Percentiles rank a stretch among this genome's conserved stretches.
Conservation (phyloP, 805 yeast genomes). For the Scheffersomyces coipomensis region DNA sequence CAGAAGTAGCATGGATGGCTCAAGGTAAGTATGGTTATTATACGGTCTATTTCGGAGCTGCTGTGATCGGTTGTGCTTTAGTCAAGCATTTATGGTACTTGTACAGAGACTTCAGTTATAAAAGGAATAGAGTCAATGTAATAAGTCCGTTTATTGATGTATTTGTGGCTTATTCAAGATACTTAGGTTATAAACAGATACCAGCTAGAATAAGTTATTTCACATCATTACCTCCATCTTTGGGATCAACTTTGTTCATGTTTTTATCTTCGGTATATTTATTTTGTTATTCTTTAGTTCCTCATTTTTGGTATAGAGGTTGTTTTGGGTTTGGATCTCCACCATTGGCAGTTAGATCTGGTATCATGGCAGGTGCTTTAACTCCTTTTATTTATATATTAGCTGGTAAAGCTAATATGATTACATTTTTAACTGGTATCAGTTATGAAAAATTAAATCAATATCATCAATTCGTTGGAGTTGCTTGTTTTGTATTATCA, state of each 20-base stretch:
- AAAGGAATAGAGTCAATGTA: slow-evolving; percentile 7
- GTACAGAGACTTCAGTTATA: slow-evolving; percentile 20
- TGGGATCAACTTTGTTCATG: slow-evolving; percentile 38
- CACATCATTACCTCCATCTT: slow-evolving; percentile 33
- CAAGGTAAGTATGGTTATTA: slow-evolving; percentile 34
- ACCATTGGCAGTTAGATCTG: slow-evolving; percentile 56
- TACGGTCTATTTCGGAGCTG: slow-evolving; percentile 40
- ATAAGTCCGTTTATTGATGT: slow-evolving; percentile 25
- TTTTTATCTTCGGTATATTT: slow-evolving; percentile 30
- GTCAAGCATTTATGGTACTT: slow-evolving; percentile 31
- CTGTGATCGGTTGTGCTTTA: slow-evolving; percentile 28
- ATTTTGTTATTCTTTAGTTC: slow-evolving; percentile 39
- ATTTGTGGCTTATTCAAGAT: slow-evolving; percentile 30
- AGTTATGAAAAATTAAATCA: slow-evolving; percentile 55
- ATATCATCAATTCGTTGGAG: slow-evolving; percentile 49
- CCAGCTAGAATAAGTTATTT: slow-evolving; percentile 20
- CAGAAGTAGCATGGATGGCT: slow-evolving; percentile 23
- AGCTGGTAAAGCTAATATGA: slow-evolving; percentile 53
- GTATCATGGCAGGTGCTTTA: slow-evolving; percentile 48
- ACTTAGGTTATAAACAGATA: slow-evolving; percentile 31
- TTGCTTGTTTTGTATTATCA: slow-evolving; percentile 40
- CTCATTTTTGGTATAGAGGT: slow-evolving; percentile 50
- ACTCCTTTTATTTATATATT: slow-evolving; percentile 50
- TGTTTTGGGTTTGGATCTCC: slow-evolving; percentile 59
- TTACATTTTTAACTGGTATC: slow-evolving; percentile 50